These are phyloP conservation scores for Neurospora sp. DNA, from an alignment of 2,329 filamentous ascomycete genomes.

Conservation along the genomic window DNA sequence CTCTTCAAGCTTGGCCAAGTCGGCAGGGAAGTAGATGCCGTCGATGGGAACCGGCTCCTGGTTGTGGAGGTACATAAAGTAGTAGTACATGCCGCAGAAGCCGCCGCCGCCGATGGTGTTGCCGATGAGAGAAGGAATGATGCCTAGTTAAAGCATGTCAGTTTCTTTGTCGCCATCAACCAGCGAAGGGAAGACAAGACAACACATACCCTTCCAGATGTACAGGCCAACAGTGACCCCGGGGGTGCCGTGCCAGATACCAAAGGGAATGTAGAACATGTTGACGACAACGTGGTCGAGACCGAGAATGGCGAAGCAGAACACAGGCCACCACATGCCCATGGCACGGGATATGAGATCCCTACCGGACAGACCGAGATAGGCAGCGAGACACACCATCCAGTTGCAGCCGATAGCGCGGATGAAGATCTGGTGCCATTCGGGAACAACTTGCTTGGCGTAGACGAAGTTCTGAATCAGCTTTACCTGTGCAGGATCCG, in stretches of 20 bases:
- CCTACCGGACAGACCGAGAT: constrained; percentile 35
- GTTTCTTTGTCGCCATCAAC: not conserved
- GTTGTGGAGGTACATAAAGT: constrained; percentile 12
- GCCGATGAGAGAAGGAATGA: constrained; percentile 42
- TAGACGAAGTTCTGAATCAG: not conserved
- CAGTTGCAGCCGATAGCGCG: constrained; percentile 47
- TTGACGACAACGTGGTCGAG: constrained; percentile 50
- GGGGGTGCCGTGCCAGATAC: constrained; percentile 37
- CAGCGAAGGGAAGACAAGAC: not conserved
- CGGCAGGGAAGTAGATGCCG: not conserved
- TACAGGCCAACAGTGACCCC: constrained; percentile 38
- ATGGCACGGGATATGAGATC: constrained; percentile 44
- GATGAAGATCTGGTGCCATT: constrained; percentile 43
- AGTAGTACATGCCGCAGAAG: constrained; percentile 36
- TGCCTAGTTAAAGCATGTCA: constrained; percentile 16
- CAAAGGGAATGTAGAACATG: constrained; percentile 44
- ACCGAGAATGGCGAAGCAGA: constrained; percentile 42
- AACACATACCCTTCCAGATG: constrained; percentile 39
- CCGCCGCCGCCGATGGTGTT: constrained; percentile 44
- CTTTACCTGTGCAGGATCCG: not conserved
- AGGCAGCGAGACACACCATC: constrained; percentile 46
- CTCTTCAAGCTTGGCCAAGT: not conserved
- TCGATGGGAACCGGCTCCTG: not conserved
- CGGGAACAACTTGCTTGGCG: constrained; percentile 37
- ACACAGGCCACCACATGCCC: constrained; percentile 47